Conservation (phyloP, 371 early-diverging fungal species). For the Dentiscutata heterogama region DNA sequence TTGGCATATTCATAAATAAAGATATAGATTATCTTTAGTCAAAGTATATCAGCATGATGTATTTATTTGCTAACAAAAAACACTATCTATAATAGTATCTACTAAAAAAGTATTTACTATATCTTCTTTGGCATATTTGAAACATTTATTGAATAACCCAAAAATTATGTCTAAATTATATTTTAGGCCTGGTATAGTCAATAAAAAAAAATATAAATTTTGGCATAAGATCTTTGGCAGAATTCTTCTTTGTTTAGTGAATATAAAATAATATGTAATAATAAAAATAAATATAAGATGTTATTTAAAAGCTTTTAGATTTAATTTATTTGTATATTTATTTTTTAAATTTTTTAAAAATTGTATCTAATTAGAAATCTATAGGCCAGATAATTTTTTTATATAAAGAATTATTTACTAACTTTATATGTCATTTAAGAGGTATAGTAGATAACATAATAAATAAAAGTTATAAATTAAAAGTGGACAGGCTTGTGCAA, state of each 20-base stretch:
- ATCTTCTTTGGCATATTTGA: neutral
- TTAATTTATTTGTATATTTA: too few relatives aligned
- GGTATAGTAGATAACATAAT: neutral
- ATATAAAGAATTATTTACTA: neutral
- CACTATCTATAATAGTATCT: neutral
- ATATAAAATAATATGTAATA: neutral
- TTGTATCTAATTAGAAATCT: neutral
- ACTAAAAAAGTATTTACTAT: neutral
- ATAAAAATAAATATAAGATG: neutral
- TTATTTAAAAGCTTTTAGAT: too few relatives aligned
- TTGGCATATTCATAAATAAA: neutral
- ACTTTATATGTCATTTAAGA: neutral
- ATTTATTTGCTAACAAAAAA: neutral
- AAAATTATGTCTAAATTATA: neutral
- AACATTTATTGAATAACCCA: neutral
- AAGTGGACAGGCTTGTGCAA: neutral
- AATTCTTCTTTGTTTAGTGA: neutral
- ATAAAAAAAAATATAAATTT: neutral
- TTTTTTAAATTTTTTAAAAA: too few relatives aligned
- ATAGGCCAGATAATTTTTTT: neutral
- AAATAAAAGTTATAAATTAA: neutral
- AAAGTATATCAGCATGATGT: neutral
- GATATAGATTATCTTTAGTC: neutral
- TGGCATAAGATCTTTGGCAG: constrained; percentile 8
- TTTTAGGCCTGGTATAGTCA: neutral